Evolutionary conservation across 768 basidiomycete species (phyloP).

Genomic region (Cytidiella melzeri): DNA sequence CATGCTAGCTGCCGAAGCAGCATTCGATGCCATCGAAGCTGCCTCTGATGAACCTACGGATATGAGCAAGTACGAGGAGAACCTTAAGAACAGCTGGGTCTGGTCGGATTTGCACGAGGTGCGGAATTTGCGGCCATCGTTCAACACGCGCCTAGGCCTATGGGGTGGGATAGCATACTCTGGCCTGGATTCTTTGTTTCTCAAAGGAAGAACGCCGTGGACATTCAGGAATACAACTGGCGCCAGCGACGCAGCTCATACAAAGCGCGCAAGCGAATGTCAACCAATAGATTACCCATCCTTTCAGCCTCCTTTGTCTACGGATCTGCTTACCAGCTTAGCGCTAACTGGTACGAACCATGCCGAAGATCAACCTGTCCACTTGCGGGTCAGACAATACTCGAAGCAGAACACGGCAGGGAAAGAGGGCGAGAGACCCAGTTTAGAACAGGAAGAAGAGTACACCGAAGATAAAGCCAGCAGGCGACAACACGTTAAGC

Average conservation of each 20-base stretch:
- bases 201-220: conserved; percentile 87
- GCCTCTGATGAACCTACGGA: conserved; percentile 34
- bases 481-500: conserved; percentile 60
- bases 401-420: conserved; percentile 21
- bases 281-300: conserved; percentile 81
- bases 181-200: conserved; percentile 78
- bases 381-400: conserved; percentile 61
- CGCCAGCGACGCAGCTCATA: conserved; percentile 61
- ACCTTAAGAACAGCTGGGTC: conserved; percentile 76
- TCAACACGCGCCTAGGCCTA: conserved; percentile 72
- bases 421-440: conserved; percentile 20
- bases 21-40: conserved; percentile 37
- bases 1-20: conserved; percentile 92
- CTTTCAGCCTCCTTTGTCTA: conserved; percentile 84
- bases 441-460: conserved; percentile 18
- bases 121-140: conserved; percentile 86
- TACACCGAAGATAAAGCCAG: conserved; percentile 37
- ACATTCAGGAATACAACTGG: conserved; percentile 68
- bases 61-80: conserved; percentile 67
- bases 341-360: conserved; percentile 92
- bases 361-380: conserved; percentile 92
- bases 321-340: conserved; percentile 88
- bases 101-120: conserved; percentile 84
- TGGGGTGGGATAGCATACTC: conserved; percentile 88
- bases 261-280: conserved; percentile 57